These are phyloP conservation scores for Lachnellula arida DNA, from an alignment of 2,329 filamentous ascomycete species.

Conservation along the genomic window DNA sequence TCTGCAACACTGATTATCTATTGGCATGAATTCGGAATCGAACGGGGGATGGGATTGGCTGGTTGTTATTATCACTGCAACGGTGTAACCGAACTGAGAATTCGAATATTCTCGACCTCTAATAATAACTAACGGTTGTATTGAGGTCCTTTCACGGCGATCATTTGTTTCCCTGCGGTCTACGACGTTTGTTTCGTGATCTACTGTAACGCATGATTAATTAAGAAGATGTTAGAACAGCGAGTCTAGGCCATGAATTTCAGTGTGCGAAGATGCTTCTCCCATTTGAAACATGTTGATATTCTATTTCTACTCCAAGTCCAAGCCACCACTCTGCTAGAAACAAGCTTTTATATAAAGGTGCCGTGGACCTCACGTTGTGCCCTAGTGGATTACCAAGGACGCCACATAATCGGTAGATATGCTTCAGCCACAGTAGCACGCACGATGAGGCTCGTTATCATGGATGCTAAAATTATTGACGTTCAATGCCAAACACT, in stretches of 20 bases:
- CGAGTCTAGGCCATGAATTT: not conserved
- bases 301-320: slow-evolving; percentile 8
- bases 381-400: no score
- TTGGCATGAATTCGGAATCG: not conserved
- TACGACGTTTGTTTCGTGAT: no score
- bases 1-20: not conserved
- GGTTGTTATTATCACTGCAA: no score
- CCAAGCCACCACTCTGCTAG: not conserved
- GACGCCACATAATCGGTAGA: no score
- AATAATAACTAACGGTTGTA: not conserved
- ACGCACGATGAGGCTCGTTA: no score
- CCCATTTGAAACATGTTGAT: slow-evolving; percentile 2
- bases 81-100: not conserved
- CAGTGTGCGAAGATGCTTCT: not conserved
- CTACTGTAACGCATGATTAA: not conserved
- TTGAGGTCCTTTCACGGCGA: not conserved
- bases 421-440: no score
- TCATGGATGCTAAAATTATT: no score
- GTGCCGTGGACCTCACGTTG: not conserved
- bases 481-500: no score
- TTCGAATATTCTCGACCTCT: not conserved
- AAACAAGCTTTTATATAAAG: not conserved
- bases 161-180: no score
- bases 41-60: not conserved
- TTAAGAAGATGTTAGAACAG: not conserved